A percentile compares a stretch with the other conserved stretches of the same genome.
Conservation (phyloP, 2,329 filamentous ascomycete genomes). For the Botryosphaeria agaves region DNA sequence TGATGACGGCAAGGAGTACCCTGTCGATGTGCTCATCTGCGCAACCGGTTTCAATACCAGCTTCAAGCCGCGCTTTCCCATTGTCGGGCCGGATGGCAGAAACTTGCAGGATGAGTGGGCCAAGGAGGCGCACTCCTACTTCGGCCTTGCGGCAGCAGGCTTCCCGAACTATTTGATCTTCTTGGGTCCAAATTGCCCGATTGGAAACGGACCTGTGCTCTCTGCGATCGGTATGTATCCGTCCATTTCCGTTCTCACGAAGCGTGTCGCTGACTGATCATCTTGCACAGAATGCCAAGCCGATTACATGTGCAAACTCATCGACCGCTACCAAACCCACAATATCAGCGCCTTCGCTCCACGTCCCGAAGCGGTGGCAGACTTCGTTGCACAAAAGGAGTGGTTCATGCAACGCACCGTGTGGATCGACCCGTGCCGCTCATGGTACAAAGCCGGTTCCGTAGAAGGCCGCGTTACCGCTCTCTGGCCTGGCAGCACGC, state of each 20-base stretch:
- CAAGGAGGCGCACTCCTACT: conserved; percentile 19
- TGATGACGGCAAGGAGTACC: conserved; percentile 16
- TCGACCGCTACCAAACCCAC: conserved; percentile 32
- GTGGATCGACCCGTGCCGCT: conserved; percentile 26
- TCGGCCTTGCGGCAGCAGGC: conserved; percentile 26
- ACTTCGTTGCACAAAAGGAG: conserved; percentile 32
- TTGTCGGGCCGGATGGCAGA: conserved; percentile 18
- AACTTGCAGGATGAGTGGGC: conserved; percentile 29
- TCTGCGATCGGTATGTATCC: conserved; percentile 19
- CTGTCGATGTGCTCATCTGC: conserved; percentile 17
- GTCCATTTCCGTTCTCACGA: neutral
- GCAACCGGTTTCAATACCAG: conserved; percentile 23
- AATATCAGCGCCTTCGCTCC: conserved; percentile 28
- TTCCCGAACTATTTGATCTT: conserved; percentile 31
- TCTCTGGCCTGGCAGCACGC: conserved; percentile 26
- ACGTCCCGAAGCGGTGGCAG: conserved; percentile 28
- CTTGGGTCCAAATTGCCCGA: conserved; percentile 23
- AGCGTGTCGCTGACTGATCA: neutral
- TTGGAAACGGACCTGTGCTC: conserved; percentile 24
- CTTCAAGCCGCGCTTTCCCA: conserved; percentile 26
- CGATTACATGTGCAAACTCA: conserved; percentile 32
- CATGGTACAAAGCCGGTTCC: conserved; percentile 22
- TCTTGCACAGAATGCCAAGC: conserved; percentile 23
- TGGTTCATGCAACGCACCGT: conserved; percentile 28
- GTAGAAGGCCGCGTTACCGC: conserved; percentile 20